Percentiles rank a stretch among this genome's conserved stretches.
Evolutionary conservation across 768 basidiomycete genomes (phyloP).

Genomic region (Termitomyces sp.): DNA sequence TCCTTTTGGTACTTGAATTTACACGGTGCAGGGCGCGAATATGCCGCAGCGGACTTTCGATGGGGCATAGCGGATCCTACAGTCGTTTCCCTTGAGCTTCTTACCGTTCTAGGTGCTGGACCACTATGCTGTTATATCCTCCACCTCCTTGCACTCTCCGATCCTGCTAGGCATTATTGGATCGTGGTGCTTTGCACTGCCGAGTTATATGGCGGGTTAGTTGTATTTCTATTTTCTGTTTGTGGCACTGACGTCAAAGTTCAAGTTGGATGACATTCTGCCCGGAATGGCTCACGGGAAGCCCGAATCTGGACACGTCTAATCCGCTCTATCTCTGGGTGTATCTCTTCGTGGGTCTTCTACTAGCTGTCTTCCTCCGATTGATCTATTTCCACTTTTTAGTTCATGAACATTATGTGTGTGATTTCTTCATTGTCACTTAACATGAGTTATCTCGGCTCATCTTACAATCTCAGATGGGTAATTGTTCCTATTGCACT

Average conservation of each 20-base stretch:
- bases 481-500: constrained; percentile 71
- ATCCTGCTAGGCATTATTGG: constrained; percentile 75
- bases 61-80: constrained; percentile 81
- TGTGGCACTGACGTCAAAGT: background rate
- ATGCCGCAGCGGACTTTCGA: constrained; percentile 72
- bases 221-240: background rate
- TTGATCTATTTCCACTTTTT: background rate
- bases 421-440: constrained; percentile 18
- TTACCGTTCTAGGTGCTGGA: constrained; percentile 77
- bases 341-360: constrained; percentile 64
- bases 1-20: background rate
- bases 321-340: constrained; percentile 74
- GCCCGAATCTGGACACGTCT: constrained; percentile 64
- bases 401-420: constrained; percentile 83
- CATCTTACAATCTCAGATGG: constrained; percentile 49
- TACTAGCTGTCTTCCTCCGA: background rate
- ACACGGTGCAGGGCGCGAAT: constrained; percentile 64
- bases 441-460: constrained; percentile 1
- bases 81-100: constrained; percentile 75
- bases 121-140: constrained; percentile 72
- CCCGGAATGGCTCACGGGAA: constrained; percentile 80
- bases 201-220: constrained; percentile 74
- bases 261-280: constrained; percentile 83
- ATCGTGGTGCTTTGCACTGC: constrained; percentile 71
- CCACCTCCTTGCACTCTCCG: constrained; percentile 55